Base-by-base conservation (phyloP, 2,329 filamentous ascomycete species). In the Elsinoe necatrix region DNA sequence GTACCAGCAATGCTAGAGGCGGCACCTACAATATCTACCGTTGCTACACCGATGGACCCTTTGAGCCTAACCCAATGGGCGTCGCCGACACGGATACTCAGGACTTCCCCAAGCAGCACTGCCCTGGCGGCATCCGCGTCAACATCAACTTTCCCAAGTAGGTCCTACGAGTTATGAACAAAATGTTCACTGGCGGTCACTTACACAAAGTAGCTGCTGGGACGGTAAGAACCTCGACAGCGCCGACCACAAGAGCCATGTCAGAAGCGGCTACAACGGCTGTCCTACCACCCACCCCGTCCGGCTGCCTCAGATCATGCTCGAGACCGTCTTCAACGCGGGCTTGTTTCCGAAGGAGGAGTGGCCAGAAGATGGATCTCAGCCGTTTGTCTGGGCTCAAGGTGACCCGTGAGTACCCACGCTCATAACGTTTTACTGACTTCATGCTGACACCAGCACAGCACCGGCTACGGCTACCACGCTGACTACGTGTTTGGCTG, bases 401-500 rank as follows among this genome's bases (percentile, higher is more conserved):
- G 85, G 85, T 42, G 85, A 90, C 57, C 73, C 76, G 48, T 52
- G 12, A 39, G 48, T 52, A 16, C 31, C 7, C 29, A 23, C 9
- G 9, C 9, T 9, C 4, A 29, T 29, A 29, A 29, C 9, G 4
- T 29, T 29, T 9, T 29, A 9, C 34, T n/a, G 5, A 12, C 12
- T 4, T 37, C 34, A 37, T 37, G 34, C 29, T 52, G 16, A 52
- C 34, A 7, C 1, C 21, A 23, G 11, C 4, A 27, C 51, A 60
- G 51, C 16, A 87, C 86, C 8, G 86, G 86, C 57, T 88, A 80
- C 72, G 81, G 81, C n/a, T 78, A 78, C 59, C 86, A 89, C 70
- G 85, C 77, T 47, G 86, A 90, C 69, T 89, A 90, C 72, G 57
- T 74, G 56, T 81, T 86, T 60, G 86, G 80, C 12, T 90, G 86